Evolutionary conservation across 371 early-diverging fungal genomes (phyloP).

Genomic region (Choanephora cucurbitarum): DNA sequence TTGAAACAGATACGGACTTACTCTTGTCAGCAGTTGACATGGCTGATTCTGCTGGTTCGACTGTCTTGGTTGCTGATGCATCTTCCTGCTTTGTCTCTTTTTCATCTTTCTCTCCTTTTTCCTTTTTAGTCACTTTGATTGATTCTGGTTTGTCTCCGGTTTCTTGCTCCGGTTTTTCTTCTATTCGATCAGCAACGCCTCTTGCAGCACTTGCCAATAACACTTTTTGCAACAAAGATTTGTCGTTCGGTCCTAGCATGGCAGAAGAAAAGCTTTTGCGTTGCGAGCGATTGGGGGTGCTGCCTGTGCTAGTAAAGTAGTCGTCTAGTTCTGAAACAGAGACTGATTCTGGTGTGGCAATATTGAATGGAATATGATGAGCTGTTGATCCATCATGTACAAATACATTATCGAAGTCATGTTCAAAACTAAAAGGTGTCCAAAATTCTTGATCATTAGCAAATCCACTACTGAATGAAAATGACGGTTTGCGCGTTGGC

Average conservation of each 20-base stretch:
- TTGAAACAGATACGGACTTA: slow-evolving; percentile 9
- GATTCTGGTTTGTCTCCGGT: neutral
- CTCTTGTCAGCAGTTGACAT: neutral
- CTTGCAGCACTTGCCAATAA: slow-evolving; percentile 32
- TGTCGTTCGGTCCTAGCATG: slow-evolving; percentile 28
- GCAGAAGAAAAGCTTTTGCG: slow-evolving; percentile 26
- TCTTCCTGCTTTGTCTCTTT: too few relatives aligned
- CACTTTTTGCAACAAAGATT: slow-evolving; percentile 42
- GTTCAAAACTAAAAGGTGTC: slow-evolving; percentile 47
- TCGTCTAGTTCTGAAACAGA: slow-evolving; percentile 49
- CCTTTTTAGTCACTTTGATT: neutral
- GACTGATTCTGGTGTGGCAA: slow-evolving; percentile 51
- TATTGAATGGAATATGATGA: slow-evolving; percentile 33
- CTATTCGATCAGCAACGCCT: slow-evolving; percentile 28
- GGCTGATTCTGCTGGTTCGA: neutral
- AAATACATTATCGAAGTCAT: slow-evolving; percentile 49
- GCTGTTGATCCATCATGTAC: slow-evolving; percentile 33
- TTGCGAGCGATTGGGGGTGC: slow-evolving; percentile 8
- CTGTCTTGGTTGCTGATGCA: too few relatives aligned
- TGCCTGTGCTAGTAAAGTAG: slow-evolving; percentile 34
- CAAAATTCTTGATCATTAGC: slow-evolving; percentile 48
- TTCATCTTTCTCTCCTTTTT: neutral
- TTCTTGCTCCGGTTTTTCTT: slow-evolving; percentile 16
- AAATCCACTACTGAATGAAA: slow-evolving; percentile 28
- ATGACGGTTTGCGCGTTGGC: slow-evolving; percentile 19